These are phyloP conservation scores for Termitomyces sp. DNA, from an alignment of 1,284 basidiomycete species.

Conservation along the genomic window DNA sequence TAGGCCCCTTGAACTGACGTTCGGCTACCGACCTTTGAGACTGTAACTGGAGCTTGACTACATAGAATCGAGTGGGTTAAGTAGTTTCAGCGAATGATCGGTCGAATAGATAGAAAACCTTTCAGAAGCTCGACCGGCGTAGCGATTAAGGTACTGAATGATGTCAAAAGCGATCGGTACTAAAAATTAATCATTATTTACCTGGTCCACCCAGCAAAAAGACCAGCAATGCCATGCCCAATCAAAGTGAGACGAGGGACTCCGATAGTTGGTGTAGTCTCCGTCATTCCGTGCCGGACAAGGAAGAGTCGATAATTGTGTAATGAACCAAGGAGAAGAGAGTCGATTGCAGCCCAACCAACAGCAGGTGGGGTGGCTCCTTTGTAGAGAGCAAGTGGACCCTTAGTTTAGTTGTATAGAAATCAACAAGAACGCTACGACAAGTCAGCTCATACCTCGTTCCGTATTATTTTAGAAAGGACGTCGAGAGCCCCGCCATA, in stretches of 20 bases:
- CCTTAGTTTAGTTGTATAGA: constrained; percentile 28
- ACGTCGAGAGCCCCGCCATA: constrained; percentile 68
- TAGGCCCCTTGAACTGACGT: constrained; percentile 59
- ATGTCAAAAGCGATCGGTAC: constrained; percentile 3
- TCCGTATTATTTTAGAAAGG: constrained; percentile 53
- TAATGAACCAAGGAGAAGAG: constrained; percentile 69
- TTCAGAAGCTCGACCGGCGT: constrained; percentile 73
- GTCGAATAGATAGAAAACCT: constrained; percentile 31
- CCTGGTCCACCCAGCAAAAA: constrained; percentile 76
- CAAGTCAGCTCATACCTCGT: constrained; percentile 45
- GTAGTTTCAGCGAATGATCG: constrained; percentile 1
- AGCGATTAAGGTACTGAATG: constrained; percentile 52
- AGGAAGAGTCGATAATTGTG: constrained; percentile 70
- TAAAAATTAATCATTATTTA: constrained; percentile 19
- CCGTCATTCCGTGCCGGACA: constrained; percentile 48
- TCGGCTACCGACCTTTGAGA: constrained; percentile 48
- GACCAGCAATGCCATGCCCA: constrained; percentile 64
- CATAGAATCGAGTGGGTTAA: constrained; percentile 5
- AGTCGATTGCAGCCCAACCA: constrained; percentile 75
- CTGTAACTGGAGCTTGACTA: constrained; percentile 77
- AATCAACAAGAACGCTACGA: constrained; percentile 1
- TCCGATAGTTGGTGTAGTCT: constrained; percentile 39
- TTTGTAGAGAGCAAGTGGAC: constrained; percentile 58
- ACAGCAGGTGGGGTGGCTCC: constrained; percentile 72
- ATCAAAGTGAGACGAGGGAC: constrained; percentile 46